Evolutionary conservation across 352 stramenopile genomes (phyloP).

Genomic region (Phytophthora hybrid): DNA sequence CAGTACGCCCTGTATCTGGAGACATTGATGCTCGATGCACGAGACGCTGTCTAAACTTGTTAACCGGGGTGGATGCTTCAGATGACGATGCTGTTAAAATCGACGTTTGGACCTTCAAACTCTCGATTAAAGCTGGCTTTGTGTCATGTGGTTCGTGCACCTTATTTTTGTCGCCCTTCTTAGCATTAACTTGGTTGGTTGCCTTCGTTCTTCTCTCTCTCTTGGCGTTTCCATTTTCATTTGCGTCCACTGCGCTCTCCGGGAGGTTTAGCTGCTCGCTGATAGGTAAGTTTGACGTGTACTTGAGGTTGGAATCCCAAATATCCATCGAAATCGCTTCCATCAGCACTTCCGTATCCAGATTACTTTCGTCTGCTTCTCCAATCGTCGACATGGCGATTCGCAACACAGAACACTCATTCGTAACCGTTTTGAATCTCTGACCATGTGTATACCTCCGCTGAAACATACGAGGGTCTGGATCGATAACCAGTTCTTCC

Average conservation of each 20-base stretch:
- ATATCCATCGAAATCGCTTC: constrained; percentile 91
- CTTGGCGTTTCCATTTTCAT: constrained; percentile 10
- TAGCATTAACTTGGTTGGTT: background rate
- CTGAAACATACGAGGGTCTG: constrained; percentile 50
- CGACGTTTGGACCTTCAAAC: constrained; percentile 34
- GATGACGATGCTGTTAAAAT: constrained; percentile 21
- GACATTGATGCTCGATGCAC: constrained; percentile 57
- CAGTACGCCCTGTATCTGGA: constrained; percentile 54
- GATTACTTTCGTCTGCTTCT: constrained; percentile 59
- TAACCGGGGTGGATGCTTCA: constrained; percentile 26
- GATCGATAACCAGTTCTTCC: constrained; percentile 67
- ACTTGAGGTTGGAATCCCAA: constrained; percentile 86
- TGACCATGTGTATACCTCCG: constrained; percentile 48
- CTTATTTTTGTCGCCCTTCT: constrained; percentile 2
- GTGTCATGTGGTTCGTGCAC: background rate
- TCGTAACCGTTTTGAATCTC: constrained; percentile 37
- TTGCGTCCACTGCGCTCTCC: constrained; percentile 33
- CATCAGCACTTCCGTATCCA: constrained; percentile 82
- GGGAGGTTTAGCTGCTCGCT: constrained; percentile 70
- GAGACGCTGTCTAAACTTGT: constrained; percentile 36
- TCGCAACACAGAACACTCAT: constrained; percentile 75
- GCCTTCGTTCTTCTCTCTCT: constrained; percentile 5
- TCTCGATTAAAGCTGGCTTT: constrained; percentile 29
- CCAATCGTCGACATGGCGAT: constrained; percentile 84
- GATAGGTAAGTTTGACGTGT: constrained; percentile 80